phyloP scores from a whole-genome alignment of 108 stramenopile species.

The Fragilaria radians region DNA sequence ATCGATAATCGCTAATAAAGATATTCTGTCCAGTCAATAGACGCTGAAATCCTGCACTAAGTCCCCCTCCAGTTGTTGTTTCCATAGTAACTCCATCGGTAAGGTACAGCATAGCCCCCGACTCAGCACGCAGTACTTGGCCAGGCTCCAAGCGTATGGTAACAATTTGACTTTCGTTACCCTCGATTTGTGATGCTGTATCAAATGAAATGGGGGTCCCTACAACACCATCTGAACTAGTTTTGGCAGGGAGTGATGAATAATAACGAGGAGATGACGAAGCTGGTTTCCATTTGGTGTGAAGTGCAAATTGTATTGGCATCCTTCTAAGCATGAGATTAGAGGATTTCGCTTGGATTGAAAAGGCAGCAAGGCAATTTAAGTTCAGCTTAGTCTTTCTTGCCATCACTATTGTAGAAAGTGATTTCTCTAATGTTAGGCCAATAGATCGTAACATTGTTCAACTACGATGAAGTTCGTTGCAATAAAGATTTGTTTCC shows the following conservation, averaged over 20 bases:
- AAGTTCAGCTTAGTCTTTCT: too few species aligned
- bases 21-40: constrained; percentile 90
- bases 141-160: constrained; percentile 59
- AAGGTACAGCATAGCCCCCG: constrained; percentile 91
- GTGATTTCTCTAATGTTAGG: too few species aligned
- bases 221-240: constrained; percentile 68
- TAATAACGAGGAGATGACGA: not conserved
- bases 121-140: constrained; percentile 82
- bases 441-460: too few species aligned
- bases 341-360: too few species aligned
- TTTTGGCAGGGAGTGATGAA: constrained; percentile 14
- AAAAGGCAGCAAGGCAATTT: too few species aligned
- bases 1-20: constrained; percentile 86
- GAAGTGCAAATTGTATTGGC: too few species aligned
- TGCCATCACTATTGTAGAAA: too few species aligned
- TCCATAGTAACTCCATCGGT: constrained; percentile 84
- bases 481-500: too few species aligned
- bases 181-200: constrained; percentile 63
- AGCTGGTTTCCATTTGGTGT: too few species aligned
- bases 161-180: constrained; percentile 83
- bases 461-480: too few species aligned
- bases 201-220: constrained; percentile 85
- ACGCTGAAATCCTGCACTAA: constrained; percentile 55
- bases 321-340: too few species aligned
- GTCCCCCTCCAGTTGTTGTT: constrained; percentile 75